Conservation (phyloP, 306 rosid species). For the Cucurbita moschata region DNA sequence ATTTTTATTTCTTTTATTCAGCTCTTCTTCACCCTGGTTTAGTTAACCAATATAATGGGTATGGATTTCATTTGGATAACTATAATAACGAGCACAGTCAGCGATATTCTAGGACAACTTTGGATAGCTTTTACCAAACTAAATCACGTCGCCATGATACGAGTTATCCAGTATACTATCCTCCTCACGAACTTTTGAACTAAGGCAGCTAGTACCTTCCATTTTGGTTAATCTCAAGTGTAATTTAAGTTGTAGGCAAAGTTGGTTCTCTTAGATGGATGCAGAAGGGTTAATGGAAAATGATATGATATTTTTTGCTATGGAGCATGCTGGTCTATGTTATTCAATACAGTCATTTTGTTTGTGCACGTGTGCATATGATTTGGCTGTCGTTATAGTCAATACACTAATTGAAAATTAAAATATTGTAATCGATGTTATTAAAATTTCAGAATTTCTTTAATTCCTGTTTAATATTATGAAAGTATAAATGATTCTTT, state of each 20-base stretch:
- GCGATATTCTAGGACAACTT: conserved; percentile 41
- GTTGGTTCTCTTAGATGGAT: not conserved
- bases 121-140: conserved; percentile 49
- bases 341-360: not conserved
- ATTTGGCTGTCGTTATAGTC: not conserved
- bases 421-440: not conserved
- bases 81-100: conserved; percentile 55
- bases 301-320: not conserved
- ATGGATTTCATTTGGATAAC: conserved; percentile 38
- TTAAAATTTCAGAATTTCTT: not conserved
- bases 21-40: conserved; percentile 36
- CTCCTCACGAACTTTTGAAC: conserved; percentile 20
- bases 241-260: not conserved
- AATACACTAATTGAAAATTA: not conserved
- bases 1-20: conserved; percentile 18
- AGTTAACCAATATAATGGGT: conserved; percentile 43
- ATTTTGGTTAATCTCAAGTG: conserved; percentile 11
- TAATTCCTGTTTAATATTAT: not conserved
- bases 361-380: not conserved
- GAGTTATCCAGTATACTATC: conserved; percentile 33
- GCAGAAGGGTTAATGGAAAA: not conserved
- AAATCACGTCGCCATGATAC: conserved; percentile 50
- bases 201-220: conserved; percentile 12
- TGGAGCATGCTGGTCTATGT: not conserved
- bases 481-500: not conserved